A percentile compares a stretch with the other conserved stretches of the same genome.
These are phyloP conservation scores for Diplodia intermedia DNA, from an alignment of 2,329 filamentous ascomycete genomes.

Conservation along the genomic window DNA sequence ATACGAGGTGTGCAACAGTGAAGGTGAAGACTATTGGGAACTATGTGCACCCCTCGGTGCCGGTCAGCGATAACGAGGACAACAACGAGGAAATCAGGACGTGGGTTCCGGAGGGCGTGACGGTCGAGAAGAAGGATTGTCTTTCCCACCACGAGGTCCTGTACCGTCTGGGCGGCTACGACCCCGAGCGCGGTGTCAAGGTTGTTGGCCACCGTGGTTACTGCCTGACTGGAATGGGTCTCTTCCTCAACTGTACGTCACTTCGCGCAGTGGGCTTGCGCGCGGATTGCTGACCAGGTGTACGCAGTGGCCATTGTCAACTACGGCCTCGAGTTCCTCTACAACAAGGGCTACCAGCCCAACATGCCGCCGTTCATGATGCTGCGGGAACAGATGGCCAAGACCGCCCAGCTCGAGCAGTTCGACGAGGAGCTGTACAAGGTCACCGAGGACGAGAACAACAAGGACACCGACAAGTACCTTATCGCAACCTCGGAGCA, in stretches of 20 bases:
- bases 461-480: conserved; percentile 82
- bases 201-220: conserved; percentile 94
- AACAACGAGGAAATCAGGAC: conserved; percentile 78
- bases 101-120: conserved; percentile 80
- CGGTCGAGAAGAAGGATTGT: conserved; percentile 74
- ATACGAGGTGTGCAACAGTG: conserved; percentile 37
- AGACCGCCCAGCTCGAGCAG: conserved; percentile 95
- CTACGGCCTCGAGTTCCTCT: conserved; percentile 90
- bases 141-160: conserved; percentile 97
- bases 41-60: conserved; percentile 88
- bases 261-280: background rate
- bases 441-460: conserved; percentile 82
- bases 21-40: conserved; percentile 89
- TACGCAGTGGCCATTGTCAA: conserved; percentile 77
- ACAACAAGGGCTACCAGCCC: conserved; percentile 78
- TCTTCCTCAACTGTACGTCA: conserved; percentile 72
- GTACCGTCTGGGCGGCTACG: conserved; percentile 85
- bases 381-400: conserved; percentile 94
- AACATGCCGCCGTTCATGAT: conserved; percentile 85
- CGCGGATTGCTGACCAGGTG: background rate
- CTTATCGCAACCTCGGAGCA: conserved; percentile 89
- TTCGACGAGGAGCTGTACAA: conserved; percentile 99
- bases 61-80: conserved; percentile 84
- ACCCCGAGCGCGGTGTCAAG: conserved; percentile 88
- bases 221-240: conserved; percentile 86